Evolutionary conservation across 1,139 yeast genomes (phyloP).

Genomic region (Dujonia santamariae): DNA sequence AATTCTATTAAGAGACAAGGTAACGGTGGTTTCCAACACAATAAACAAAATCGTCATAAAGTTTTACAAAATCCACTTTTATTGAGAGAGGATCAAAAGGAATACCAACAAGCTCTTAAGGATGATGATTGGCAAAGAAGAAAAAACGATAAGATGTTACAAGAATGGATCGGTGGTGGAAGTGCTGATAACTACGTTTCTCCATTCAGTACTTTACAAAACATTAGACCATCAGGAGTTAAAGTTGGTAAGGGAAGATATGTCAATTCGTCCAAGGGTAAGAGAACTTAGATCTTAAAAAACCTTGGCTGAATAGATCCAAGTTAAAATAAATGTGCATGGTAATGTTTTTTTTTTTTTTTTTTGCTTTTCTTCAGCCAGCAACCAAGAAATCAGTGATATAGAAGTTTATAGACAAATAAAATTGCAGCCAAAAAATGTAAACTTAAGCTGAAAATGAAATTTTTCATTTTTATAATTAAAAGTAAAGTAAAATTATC

Average conservation of each 20-base stretch:
- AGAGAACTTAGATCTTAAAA: too few relatives aligned
- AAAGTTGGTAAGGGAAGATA: constrained; percentile 80
- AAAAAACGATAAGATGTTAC: constrained; percentile 79
- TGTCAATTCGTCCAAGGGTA: constrained; percentile 61
- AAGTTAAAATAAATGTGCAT: too few relatives aligned
- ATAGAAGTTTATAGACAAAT: background rate
- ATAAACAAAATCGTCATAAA: constrained; percentile 55
- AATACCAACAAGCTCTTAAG: constrained; percentile 82
- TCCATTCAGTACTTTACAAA: constrained; percentile 75
- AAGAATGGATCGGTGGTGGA: constrained; percentile 92
- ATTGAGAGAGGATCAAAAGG: constrained; percentile 90
- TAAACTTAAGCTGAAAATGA: too few relatives aligned
- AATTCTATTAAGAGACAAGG: constrained; percentile 61
- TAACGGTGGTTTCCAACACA: constrained; percentile 70
- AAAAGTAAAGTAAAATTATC: too few relatives aligned
- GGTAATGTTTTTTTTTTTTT: too few relatives aligned
- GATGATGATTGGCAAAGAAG: constrained; percentile 85
- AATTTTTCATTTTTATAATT: too few relatives aligned
- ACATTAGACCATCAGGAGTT: constrained; percentile 64
- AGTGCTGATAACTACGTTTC: constrained; percentile 87
- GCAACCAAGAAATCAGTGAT: too few relatives aligned
- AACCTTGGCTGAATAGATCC: too few relatives aligned
- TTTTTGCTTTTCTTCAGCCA: too few relatives aligned
- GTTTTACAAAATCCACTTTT: constrained; percentile 52
- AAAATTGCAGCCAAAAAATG: too few relatives aligned